Base-by-base conservation (phyloP, 306 rosid species). In the Boehmeria nivea region DNA sequence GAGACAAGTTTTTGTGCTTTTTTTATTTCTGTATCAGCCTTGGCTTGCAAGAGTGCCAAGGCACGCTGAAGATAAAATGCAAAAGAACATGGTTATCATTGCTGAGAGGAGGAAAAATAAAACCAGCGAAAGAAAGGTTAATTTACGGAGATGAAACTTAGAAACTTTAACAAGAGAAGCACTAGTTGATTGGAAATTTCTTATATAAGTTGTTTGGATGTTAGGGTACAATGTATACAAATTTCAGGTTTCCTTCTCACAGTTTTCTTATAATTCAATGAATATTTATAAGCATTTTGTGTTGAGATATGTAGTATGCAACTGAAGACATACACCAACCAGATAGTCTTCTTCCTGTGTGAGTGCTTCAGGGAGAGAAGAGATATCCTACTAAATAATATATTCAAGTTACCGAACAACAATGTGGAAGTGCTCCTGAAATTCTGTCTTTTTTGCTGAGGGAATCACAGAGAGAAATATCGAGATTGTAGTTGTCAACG, bases 41-140 rank as follows among this genome's bases (percentile, higher is more conserved):
- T 81, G 68, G 82, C 75, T 84, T 91, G 98, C 75, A 84, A 70
- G 60, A 50, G 64, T 64, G 83, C 78, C 79, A 91, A 76, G 17
- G 82, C 82, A 74, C 42, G 79, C 98, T 91, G 84, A 70, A 78
- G 60, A 38, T 54, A 72, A 40, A 60, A 26, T 68, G 52, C 31
- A 67, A 55, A 58, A 64, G 56, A 31, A 31, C n/a, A n/a, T n/a
- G n/a, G n/a, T n/a, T n/a, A n/a, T n/a, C n/a, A n/a, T n/a, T 51
- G 28, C 16, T 15, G 3, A n/a, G 53, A 21, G 28, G 6, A 40
- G 45, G 2, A 9, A 19, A 10, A 12, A 5, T 4, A 38, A 38
- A 57, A 24, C 3, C n/a, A n/a, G n/a, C n/a, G 14, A 12, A 4
- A 15, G 17, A 22, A 17, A 24, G 18, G 12, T 5, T 15, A 58